Evolutionary conservation across 164 flowering plant species (phyloP), one percentile per base, ranked within the genome.

Genomic region (Amborella trichopoda): DNA sequence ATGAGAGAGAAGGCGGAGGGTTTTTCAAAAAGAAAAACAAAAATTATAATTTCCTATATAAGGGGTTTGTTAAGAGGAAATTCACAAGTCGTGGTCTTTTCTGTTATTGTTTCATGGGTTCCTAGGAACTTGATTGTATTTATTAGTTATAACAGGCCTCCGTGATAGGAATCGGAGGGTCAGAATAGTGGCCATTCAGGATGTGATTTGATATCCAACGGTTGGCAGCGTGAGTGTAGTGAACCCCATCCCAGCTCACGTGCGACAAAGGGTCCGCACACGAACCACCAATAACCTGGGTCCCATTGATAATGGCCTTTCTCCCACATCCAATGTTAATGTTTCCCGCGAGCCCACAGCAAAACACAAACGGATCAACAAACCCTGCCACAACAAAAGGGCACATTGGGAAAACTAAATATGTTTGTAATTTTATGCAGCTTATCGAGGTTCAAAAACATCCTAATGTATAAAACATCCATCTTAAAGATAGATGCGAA

Each of bases 161-260:
- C 6, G 33, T 23, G 9, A 68, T 13, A 9, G 68, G 41, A 10
- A 56, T 17, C 3, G 71, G 72, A 0, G 80, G 76, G 23, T 74
- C 69, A 11, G 82, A 75, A 9, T 56, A 23, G 6, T 68, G 64
- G 6, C 81, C 79, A n/a, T 60, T 53, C 26, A 76, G 16, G 43
- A 78, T 70, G 5, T 16, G 61, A 3, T 57, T 51, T 3, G 81
- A 70, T 24, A 80, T 32, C 75, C 64, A 69, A 5, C 22, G 18
- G 41, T 83, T 83, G 0, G 88, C 88, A 1, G 79, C 71, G 48
- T 83, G 53, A 11, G 81, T 36, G 46, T 80, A 80, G 43, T 83
- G 94, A 50, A 74, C 68, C 16, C 83, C 83, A 58, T 83, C 94
- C 94, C 94, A 83, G 63, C 81, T 80, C 23, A 83, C 62, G 42